Percentiles rank a stretch among this genome's conserved stretches.
Conservation (phyloP, 225 moss, liverwort and hornwort genomes). For the Thuidium tamariscinum region DNA sequence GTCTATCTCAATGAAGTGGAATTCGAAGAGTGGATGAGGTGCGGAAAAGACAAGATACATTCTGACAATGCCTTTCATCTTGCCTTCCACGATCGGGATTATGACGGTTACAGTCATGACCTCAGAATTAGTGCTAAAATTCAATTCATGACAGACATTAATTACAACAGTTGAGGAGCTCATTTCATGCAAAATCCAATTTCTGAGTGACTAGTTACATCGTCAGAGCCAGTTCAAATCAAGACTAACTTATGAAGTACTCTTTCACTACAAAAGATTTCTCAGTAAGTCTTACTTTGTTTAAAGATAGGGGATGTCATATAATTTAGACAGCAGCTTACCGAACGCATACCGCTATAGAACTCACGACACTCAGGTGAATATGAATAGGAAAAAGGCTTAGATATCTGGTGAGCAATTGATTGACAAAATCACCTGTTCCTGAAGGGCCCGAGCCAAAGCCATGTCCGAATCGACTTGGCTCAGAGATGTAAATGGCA, state of each 20-base stretch:
- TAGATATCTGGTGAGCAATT: neutral
- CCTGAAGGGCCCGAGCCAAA: slow-evolving; percentile 65
- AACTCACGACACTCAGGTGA: neutral
- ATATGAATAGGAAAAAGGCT: neutral
- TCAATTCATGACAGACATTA: neutral
- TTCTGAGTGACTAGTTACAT: neutral
- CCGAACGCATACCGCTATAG: neutral
- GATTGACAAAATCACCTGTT: slow-evolving; percentile 43
- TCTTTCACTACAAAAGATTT: neutral
- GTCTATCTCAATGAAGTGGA: neutral
- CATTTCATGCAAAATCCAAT: neutral
- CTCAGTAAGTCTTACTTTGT: neutral
- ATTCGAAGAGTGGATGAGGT: neutral
- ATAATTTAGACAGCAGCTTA: neutral
- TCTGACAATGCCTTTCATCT: neutral
- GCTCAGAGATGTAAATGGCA: slow-evolving; percentile 62
- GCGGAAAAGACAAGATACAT: neutral
- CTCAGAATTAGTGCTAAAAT: neutral
- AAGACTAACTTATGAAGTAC: neutral
- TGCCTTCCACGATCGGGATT: neutral
- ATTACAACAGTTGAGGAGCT: neutral
- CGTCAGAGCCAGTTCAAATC: neutral
- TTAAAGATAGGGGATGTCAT: neutral
- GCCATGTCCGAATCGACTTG: slow-evolving; percentile 76
- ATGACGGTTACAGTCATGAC: neutral